Evolutionary conservation across 2,329 filamentous ascomycete genomes (phyloP).

Genomic region (Zymoseptoria crescenta): DNA sequence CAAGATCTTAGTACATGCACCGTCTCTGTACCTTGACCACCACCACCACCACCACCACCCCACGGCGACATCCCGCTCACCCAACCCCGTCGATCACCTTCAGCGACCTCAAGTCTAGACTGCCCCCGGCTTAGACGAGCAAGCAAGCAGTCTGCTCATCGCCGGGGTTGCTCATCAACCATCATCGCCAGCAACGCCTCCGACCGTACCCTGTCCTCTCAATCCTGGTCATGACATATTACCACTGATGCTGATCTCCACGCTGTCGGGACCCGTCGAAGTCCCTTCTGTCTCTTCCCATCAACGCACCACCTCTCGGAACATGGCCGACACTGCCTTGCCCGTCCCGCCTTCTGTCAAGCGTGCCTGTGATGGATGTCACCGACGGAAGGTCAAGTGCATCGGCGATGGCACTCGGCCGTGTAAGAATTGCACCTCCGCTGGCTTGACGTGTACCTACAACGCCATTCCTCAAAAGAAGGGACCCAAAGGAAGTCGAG

Average conservation of each 20-base stretch:
- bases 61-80: neutral
- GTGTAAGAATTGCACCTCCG: constrained; percentile 54
- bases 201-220: neutral
- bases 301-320: constrained; percentile 6
- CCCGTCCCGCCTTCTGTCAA: constrained; percentile 21
- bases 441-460: constrained; percentile 55
- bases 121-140: neutral
- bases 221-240: neutral
- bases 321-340: constrained; percentile 15
- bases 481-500: constrained; percentile 54
- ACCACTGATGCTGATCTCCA: constrained; percentile 15
- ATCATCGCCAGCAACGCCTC: neutral
- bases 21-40: too few relatives aligned
- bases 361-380: constrained; percentile 33
- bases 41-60: too few relatives aligned
- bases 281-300: constrained; percentile 12
- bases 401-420: constrained; percentile 44
- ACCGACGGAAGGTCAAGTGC: constrained; percentile 45
- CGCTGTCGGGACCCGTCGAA: constrained; percentile 16
- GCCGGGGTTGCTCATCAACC: neutral
- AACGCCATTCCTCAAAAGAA: constrained; percentile 58
- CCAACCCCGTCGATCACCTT: too few relatives aligned
- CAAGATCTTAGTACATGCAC: too few relatives aligned
- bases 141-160: neutral
- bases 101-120: neutral